Evolutionary conservation across 2,329 filamentous ascomycete species (phyloP), one percentile per base, ranked within the genome.

Genomic region (Aspergillus latus): DNA sequence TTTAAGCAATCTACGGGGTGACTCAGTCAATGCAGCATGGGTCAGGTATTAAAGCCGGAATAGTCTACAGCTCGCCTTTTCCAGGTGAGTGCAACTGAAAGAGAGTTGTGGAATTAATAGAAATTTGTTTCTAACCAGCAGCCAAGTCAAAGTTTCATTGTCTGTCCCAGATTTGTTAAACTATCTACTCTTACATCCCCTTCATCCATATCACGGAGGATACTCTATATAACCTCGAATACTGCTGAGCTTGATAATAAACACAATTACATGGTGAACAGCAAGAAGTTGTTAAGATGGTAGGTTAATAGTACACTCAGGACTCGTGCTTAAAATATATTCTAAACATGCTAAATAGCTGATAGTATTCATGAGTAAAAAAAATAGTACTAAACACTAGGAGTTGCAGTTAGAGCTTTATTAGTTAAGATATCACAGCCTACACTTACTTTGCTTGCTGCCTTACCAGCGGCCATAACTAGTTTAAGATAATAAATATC

Each of bases 271-370:
- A 53, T 55, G 49, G 56, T 70, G 67, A 52, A 70, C 54, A 37
- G 43, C 55, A 15, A 67, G 66, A 60, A 68, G 63, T 44, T 59
- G 58, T 53, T 58, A 46, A 51, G 66, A 65, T 54, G 68, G 68
- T 49, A 68, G 69, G 58, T 72, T 68, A 60, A 68, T 67, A n/a
- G 69, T 72, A 45, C 64, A 63, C 64, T 60, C 56, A 26, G 59
- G 51, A 46, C 59, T 72, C 32, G 11, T 26, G 55, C 46, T 66
- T 55, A 13, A 66, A 66, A 54, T 59, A 63, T 56, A 64, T 62
- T 16, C 61, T 7, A 30, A 65, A 65, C 54, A 48, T 54, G 44
- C 62, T 53, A 51, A 65, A 62, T n/a, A 60, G 13, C 21, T 40
- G 56, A 51, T 61, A 62, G 40, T 61, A 40, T 8, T 63, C 54